A percentile compares a stretch with the other conserved stretches of the same genome.
Conservation (phyloP, 352 stramenopile genomes). For the Phytophthora kernoviae region DNA sequence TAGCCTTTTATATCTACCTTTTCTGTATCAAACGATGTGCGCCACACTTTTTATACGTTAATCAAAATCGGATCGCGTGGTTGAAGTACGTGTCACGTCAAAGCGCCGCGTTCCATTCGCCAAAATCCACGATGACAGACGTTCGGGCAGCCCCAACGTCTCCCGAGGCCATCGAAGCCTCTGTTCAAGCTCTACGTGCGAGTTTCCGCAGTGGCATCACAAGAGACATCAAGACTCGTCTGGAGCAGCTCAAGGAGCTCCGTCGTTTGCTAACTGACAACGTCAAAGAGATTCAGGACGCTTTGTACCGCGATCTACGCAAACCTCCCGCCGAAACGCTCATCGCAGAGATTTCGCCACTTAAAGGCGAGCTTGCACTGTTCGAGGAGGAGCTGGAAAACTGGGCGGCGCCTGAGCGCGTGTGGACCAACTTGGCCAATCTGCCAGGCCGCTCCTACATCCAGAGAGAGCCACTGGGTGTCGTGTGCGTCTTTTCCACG, state of each 20-base stretch:
- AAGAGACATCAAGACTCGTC: slow-evolving; percentile 45
- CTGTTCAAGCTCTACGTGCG: slow-evolving; percentile 55
- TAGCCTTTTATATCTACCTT: too few species aligned
- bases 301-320: slow-evolving; percentile 68
- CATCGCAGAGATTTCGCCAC: slow-evolving; percentile 54
- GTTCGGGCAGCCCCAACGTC: slow-evolving; percentile 24
- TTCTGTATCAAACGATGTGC: too few species aligned
- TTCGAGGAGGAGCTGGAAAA: slow-evolving; percentile 65
- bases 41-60: too few species aligned
- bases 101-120: too few species aligned
- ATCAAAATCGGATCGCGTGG: background rate
- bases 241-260: slow-evolving; percentile 49
- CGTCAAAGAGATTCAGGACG: slow-evolving; percentile 46
- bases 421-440: slow-evolving; percentile 59
- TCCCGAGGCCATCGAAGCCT: slow-evolving; percentile 38
- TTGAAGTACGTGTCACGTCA: background rate
- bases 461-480: slow-evolving; percentile 72
- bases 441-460: slow-evolving; percentile 59
- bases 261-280: slow-evolving; percentile 55
- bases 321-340: slow-evolving; percentile 68
- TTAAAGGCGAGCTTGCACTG: slow-evolving; percentile 68
- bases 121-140: background rate
- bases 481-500: slow-evolving; percentile 85
- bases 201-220: slow-evolving; percentile 58
- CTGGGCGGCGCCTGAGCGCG: slow-evolving; percentile 56